Base-by-base conservation (phyloP, 2,329 filamentous ascomycete species). In the Claviceps digitariae region DNA sequence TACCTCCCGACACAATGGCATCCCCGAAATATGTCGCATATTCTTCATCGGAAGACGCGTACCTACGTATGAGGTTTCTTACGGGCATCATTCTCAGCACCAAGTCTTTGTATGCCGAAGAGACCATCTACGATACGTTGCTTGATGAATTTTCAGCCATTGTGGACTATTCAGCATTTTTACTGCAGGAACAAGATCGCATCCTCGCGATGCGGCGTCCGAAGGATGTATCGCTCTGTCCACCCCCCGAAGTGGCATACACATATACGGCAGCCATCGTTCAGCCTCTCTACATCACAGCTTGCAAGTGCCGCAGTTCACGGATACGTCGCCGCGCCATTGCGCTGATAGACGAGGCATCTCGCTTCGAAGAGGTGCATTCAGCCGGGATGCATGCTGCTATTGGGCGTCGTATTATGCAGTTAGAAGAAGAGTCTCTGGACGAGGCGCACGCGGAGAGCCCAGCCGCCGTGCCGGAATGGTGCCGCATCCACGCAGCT, bases 301-400 rank as follows among this genome's bases (percentile, higher is more conserved):
- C 54, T 40, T 53, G 43, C 20, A 58, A 58, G 52, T 58, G 56
- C 48, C 49, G 57, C 10, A 51, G 53, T 21, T 56, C 57, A 4
- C 27, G 44, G 4, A 56, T 50, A 6, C 54, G 56, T 4, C 52
- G 55, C n/a, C 52, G 54, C 25, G 57, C 56, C 25, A 53, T 58
- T 25, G 29, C 48, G 10, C 51, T 56, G 6, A 46, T 57, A n/a
- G 41, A 41, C 9, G 51, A 36, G 15, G 53, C 46, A 1, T 50
- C 56, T 0, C 48, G 53, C 10, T 50, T 53, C 10, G 56, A 56
- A 7, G 55, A 53, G 7, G 52, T 20, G 10, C 9, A 31, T 10
- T 47, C 45, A 17, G 45, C 45, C 4, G 27, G 27, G 17, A 25
- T 47, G 27, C 27, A 31, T n/a, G 45, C 45, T 2, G 25, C 45